Base-by-base conservation (phyloP, 139 green algal genomes). In the Micractinium conductrix region DNA sequence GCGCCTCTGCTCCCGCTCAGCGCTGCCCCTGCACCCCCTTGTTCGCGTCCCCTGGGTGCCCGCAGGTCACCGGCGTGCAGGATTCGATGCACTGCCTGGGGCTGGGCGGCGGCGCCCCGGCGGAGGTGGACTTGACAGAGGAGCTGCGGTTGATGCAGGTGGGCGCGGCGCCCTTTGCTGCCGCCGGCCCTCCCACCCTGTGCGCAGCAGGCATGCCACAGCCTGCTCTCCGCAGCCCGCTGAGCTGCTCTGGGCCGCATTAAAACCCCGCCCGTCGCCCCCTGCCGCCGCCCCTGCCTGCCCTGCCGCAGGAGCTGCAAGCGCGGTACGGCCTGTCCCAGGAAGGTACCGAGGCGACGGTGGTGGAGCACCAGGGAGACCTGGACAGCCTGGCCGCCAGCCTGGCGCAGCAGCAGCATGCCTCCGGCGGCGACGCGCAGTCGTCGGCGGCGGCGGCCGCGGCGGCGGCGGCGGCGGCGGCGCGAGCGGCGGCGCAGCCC, bases 111-210 rank as follows among this genome's bases (percentile, higher is more conserved):
- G 17, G 50, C 6, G 67, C 68, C 12, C 67, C 84, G 3, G 71
- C 88, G 4, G 84, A 89, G 73, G 74, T 93, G 30, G 86, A 92
- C 74, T 79, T 94, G 24, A 73, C 84, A 0, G 85, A 89, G 38
- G 87, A 91, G 78, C 48, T 91, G 40, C 50, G 33, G 33, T n/a
- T 74, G 10, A 72, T 85, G 69, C 80, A 79, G 80, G 80, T 78
- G 24, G n/a, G 40, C 4, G 14, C n/a, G 5, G 7, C 7, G 65
- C 28, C 62, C 26, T 38, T 19, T 37, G n/a, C n/a, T n/a, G n/a
- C n/a, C n/a, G n/a, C n/a, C n/a, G n/a, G n/a, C n/a, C n/a, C n/a
- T n/a, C n/a, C n/a, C n/a, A n/a, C n/a, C n/a, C n/a, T n/a, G n/a
- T n/a, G n/a, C n/a, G n/a, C n/a, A n/a, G n/a, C n/a, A n/a, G n/a